phyloP scores from a whole-genome alignment of 1,284 basidiomycete species.

The Sporisorium sorghi region DNA sequence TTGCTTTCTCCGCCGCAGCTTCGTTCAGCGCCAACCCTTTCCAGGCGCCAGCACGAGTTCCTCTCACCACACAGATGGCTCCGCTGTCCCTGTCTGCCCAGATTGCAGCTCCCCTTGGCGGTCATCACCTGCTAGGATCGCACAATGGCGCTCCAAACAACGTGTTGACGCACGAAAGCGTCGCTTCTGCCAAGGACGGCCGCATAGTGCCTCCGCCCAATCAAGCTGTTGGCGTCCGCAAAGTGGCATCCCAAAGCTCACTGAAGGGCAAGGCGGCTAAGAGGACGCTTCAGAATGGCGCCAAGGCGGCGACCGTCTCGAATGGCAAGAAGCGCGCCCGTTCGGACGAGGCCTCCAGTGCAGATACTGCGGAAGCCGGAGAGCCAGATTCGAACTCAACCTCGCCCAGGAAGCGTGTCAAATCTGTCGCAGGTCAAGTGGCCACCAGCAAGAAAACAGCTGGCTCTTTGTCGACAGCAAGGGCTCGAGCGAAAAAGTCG shows the following conservation, averaged over 20 bases:
- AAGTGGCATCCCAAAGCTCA: conserved; percentile 20
- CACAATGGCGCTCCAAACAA: neutral
- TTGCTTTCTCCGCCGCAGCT: conserved; percentile 25
- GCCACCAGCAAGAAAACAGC: conserved; percentile 8
- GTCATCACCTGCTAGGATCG: neutral
- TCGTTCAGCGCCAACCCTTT: conserved; percentile 8
- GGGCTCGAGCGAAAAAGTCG: conserved; percentile 8
- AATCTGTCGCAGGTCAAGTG: neutral
- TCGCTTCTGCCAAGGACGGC: conserved; percentile 17
- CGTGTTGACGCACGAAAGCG: conserved; percentile 11
- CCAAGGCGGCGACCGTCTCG: neutral
- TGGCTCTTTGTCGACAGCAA: neutral
- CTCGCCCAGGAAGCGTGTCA: conserved; percentile 28
- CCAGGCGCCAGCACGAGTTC: conserved; percentile 16
- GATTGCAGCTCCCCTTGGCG: neutral
- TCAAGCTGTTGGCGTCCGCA: conserved; percentile 8
- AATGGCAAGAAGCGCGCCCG: conserved; percentile 27
- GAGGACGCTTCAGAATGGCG: neutral
- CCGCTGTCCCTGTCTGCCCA: conserved; percentile 24
- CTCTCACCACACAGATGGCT: conserved; percentile 27
- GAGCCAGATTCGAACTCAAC: neutral
- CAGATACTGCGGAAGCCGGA: neutral
- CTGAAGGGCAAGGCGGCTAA: conserved; percentile 17
- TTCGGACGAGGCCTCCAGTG: conserved; percentile 1
- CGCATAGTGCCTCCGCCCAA: conserved; percentile 31